Evolutionary conservation across 805 yeast species (phyloP), one percentile per base, ranked within the genome.

Genomic region (Yarrowia osloensis): DNA sequence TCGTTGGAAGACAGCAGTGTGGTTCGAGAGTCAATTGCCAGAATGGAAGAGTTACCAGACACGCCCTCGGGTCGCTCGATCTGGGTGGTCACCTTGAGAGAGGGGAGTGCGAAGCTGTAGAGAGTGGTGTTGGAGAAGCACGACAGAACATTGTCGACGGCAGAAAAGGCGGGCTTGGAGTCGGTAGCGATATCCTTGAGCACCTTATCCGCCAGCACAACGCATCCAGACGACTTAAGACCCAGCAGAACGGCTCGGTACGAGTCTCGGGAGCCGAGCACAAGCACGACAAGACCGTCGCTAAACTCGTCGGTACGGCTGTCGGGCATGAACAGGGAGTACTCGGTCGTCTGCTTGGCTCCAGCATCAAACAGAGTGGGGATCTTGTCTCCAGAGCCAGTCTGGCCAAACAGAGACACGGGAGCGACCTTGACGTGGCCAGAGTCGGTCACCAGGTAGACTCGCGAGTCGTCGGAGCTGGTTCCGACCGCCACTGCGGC

Each of bases 21-120:
- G 67, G 77, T 70, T 62, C 74, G 73, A 0, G 55, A 33, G 4
- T 73, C 74, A 28, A 77, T 74, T 4, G 79, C 74, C 28, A 54
- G 19, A 12, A 76, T 24, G 11, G 71, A 42, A 9, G 72, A 11
- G 28, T 33, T 29, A 39, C 47, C 33, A 67, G 69, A 40, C 17
- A 31, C 46, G 13, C 44, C 52, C 26, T 39, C 35, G 11, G 62
- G 62, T 19, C 49, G 47, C 63, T 57, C 63, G 15, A 57, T 57
- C 63, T 39, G 49, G 49, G 63, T 57, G n/a, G 63, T 39, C 49
- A 57, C 63, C 63, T 57, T 57, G 49, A 57, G 63, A 15, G 63
- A 57, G 13, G 63, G 63, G 17, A 57, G 47, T 3, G 63, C 47
- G 40, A 57, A 57, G 37, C 49, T 39, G 63, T 57, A 57, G 28